Evolutionary conservation across 768 basidiomycete species (phyloP).

Genomic region (Chalciporus sphaerocephalus): DNA sequence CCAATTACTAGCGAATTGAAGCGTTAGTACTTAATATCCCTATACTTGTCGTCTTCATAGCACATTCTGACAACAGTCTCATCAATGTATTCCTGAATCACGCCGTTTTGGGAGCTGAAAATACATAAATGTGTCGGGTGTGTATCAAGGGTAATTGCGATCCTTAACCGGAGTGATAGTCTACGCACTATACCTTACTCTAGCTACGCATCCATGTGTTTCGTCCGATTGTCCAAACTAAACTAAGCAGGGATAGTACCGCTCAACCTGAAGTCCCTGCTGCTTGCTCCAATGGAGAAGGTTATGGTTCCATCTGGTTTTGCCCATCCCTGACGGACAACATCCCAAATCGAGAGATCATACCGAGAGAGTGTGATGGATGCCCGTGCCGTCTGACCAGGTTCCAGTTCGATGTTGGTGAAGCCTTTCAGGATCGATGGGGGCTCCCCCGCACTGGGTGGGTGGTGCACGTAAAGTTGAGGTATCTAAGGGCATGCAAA

Average conservation of each 20-base stretch:
- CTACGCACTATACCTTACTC: too few relatives aligned
- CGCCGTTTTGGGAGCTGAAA: too few relatives aligned
- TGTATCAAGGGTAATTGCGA: too few relatives aligned
- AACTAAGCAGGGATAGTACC: slow-evolving; percentile 37
- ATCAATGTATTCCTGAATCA: too few relatives aligned
- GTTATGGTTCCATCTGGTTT: slow-evolving; percentile 59
- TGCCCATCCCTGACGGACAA: slow-evolving; percentile 66
- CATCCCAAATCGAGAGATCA: slow-evolving; percentile 76
- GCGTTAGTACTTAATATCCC: too few relatives aligned
- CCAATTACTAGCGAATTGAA: too few relatives aligned
- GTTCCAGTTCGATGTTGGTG: slow-evolving; percentile 47
- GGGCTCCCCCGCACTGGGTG: slow-evolving; percentile 58
- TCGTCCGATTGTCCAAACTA: too few relatives aligned
- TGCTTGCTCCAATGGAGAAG: slow-evolving; percentile 66
- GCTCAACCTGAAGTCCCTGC: slow-evolving; percentile 52
- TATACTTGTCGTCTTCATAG: too few relatives aligned
- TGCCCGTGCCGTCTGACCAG: slow-evolving; percentile 45
- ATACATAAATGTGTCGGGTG: too few relatives aligned
- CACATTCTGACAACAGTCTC: too few relatives aligned
- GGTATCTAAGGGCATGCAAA: slow-evolving; percentile 44
- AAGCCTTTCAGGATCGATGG: slow-evolving; percentile 72
- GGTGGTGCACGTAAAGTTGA: slow-evolving; percentile 73
- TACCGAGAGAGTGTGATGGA: slow-evolving; percentile 61
- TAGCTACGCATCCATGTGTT: slow-evolving; percentile 5
- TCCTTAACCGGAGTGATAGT: too few relatives aligned